A percentile compares a stretch with the other conserved stretches of the same genome.
Conservation (phyloP, 2,329 filamentous ascomycete species). For the Coniochaeta prunicola region DNA sequence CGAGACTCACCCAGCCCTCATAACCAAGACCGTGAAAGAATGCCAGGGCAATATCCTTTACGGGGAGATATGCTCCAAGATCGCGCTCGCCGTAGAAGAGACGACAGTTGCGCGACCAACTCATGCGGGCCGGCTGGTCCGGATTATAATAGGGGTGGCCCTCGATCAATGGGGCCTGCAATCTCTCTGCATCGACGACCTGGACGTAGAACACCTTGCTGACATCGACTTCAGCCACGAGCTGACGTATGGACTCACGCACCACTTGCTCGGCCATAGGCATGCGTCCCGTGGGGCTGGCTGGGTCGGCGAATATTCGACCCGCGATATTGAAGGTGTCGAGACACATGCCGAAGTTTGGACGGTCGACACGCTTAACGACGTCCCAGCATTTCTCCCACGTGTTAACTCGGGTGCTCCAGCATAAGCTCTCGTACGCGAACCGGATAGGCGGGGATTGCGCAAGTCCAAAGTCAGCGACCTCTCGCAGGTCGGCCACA, state of each 20-base stretch:
- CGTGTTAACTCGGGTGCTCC: conserved; percentile 61
- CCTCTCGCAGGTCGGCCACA: conserved; percentile 52
- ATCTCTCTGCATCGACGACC: conserved; percentile 64
- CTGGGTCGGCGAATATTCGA: conserved; percentile 63
- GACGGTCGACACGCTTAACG: conserved; percentile 54
- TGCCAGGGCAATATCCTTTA: conserved; percentile 50
- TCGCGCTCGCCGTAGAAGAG: conserved; percentile 59
- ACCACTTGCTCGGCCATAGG: conserved; percentile 48
- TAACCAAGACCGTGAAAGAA: conserved; percentile 59
- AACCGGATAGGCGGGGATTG: conserved; percentile 54
- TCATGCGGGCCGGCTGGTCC: conserved; percentile 60
- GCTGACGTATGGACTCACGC: conserved; percentile 41
- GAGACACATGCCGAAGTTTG: conserved; percentile 70
- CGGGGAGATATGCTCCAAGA: conserved; percentile 60
- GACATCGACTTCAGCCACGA: conserved; percentile 50
- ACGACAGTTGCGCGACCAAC: conserved; percentile 69
- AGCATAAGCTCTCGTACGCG: conserved; percentile 67
- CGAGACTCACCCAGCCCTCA: conserved; percentile 63
- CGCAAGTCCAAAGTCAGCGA: conserved; percentile 59
- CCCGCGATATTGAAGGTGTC: conserved; percentile 75
- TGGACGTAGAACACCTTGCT: conserved; percentile 69
- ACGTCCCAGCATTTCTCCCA: conserved; percentile 70
- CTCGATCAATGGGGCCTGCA: conserved; percentile 47
- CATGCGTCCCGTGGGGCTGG: conserved; percentile 41
- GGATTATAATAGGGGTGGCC: conserved; percentile 52